Evolutionary conservation across 179 eudicot species (phyloP), one percentile per base, ranked within the genome.

Genomic region (Amaranthus tricolor): DNA sequence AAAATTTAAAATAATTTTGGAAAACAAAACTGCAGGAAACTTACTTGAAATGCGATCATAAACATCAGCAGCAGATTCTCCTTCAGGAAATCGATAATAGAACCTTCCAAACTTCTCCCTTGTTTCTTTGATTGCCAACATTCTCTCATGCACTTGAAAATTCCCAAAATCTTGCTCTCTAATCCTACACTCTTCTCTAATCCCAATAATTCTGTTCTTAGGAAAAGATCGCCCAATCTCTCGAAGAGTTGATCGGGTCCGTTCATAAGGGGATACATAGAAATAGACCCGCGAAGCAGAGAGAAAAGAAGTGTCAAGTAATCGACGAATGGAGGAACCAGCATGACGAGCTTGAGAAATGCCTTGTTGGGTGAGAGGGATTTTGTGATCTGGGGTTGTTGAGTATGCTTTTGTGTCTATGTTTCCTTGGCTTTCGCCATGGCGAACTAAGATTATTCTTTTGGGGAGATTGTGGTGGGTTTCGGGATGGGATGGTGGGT

Each of bases 51-150:
- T 85, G 52, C 91, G 91, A 84, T 88, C 91, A 61, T 78, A 88
- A 55, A 88, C 89, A 81, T 88, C 91, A 68, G 92, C 89, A 63
- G 91, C 89, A 62, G 91, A 88, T 61, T 88, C 91, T 0, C 91
- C 91, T 67, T 88, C 89, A 20, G 91, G 91, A 79, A 88, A 88
- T 8, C 91, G 77, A 68, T 88, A 88, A 68, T 82, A 88, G 55
- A 88, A 88, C 77, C 91, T 74, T 20, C 91, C 91, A 56, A 86
- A 88, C 45, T 74, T 78, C 65, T 72, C 79, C 2, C 91, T 65
- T 0, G 86, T 80, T 70, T 83, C 74, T 43, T 88, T 88, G n/a
- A 88, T 83, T 17, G 44, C 66, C 76, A 72, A 77, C 89, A 88
- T 88, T 54, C 86, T 74, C 43, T 83, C 83, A 64, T 81, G 86